phyloP scores from a whole-genome alignment of 2,329 filamentous ascomycete species.

The Periconia digitata region DNA sequence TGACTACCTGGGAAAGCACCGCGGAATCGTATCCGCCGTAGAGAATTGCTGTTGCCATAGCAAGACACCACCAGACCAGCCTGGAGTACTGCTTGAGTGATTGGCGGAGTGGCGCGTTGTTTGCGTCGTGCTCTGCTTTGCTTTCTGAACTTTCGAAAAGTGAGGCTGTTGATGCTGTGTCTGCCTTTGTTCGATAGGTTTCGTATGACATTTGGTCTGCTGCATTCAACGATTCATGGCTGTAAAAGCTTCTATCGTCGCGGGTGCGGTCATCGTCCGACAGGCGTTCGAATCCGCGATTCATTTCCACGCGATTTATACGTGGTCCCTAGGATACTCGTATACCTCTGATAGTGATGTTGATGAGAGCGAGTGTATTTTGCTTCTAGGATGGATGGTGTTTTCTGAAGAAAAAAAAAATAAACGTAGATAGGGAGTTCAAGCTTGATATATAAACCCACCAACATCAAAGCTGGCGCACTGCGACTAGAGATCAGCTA shows the following conservation, averaged over 20 bases:
- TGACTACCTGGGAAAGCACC: too few relatives aligned
- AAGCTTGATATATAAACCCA: too few relatives aligned
- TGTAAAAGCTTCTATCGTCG: neutral
- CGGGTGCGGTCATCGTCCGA: neutral
- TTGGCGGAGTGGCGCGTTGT: slow-evolving; percentile 8
- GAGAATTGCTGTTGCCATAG: slow-evolving; percentile 12
- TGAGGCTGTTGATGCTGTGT: neutral
- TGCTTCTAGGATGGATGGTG: too few relatives aligned
- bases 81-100: slow-evolving; percentile 14
- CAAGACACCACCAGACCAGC: slow-evolving; percentile 14
- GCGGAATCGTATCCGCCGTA: slow-evolving; percentile 14
- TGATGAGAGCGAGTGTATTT: neutral
- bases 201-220: neutral
- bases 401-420: too few relatives aligned
- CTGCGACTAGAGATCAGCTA: neutral
- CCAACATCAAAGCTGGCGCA: neutral
- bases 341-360: too few relatives aligned
- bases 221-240: neutral
- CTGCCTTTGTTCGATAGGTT: neutral
- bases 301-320: neutral
- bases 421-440: too few relatives aligned
- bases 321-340: neutral
- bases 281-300: neutral
- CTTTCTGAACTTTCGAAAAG: neutral
- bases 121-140: neutral